Percentiles rank a stretch among this genome's conserved stretches.
Conservation (phyloP, 2,329 filamentous ascomycete genomes). For the Neopestalotiopsis sp. region DNA sequence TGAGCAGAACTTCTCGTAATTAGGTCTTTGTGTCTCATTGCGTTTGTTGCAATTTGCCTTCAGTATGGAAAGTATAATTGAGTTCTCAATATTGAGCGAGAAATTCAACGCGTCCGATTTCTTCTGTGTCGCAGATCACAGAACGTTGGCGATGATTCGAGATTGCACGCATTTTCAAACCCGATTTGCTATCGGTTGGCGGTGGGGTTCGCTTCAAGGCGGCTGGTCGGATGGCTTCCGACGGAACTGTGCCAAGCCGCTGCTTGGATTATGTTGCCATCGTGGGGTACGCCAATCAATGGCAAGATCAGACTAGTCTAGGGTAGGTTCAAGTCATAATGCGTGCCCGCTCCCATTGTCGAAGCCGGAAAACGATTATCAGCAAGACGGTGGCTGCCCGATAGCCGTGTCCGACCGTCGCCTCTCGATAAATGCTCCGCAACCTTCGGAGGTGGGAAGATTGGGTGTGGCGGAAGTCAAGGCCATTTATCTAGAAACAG, state of each 20-base stretch:
- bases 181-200: not conserved
- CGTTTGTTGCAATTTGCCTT: too few relatives aligned
- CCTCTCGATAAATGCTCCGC: not conserved
- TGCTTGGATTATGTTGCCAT: not conserved
- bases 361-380: not conserved
- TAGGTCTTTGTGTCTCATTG: too few relatives aligned
- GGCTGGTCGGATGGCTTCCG: conserved; percentile 2
- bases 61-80: too few relatives aligned
- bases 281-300: not conserved
- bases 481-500: not conserved
- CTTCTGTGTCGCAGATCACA: not conserved
- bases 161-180: not conserved
- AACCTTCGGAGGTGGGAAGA: not conserved
- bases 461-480: not conserved
- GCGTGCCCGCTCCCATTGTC: not conserved
- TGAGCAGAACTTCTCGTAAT: too few relatives aligned
- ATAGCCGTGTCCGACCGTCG: not conserved
- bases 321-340: not conserved
- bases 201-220: not conserved
- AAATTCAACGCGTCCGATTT: not conserved
- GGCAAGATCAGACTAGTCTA: not conserved
- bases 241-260: conserved; percentile 1
- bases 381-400: not conserved
- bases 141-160: not conserved
- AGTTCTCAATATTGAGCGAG: not conserved